Base-by-base conservation (phyloP, 441 rosid genomes). In the Raphanus hybrid region DNA sequence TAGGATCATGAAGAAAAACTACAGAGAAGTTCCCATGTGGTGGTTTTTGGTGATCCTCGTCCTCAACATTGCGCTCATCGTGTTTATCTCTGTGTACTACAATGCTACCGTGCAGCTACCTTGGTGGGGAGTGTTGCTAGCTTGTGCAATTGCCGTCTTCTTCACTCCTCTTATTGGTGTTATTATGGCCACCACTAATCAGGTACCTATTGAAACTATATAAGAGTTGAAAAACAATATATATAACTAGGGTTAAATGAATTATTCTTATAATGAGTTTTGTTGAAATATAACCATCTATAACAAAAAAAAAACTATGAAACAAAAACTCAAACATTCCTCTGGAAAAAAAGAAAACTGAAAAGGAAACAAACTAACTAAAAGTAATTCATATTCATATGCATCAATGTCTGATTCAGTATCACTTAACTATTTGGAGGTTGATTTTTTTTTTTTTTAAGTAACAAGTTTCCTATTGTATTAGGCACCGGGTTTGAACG, bases 111-210 rank as follows among this genome's bases (percentile, higher is more conserved):
- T 90, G 65, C 97, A 90, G 62, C 80, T 92, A 81, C 95, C 91
- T 11, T 90, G 96, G 96, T 92, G 97, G 97, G 97, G 93, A 14
- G 90, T 89, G 9, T 59, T 90, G 12, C 83, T 90, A 26, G 92
- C 94, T 80, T 92, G 94, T 73, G 86, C 74, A 27, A 86, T 92
- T 64, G 91, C 96, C 26, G 15, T 92, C 14, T 73, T 67, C 82
- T 92, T 85, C 85, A 90, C 92, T 66, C 92, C 91, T 39, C 88
- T 91, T 2, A 81, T 89, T 8, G 96, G 97, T 64, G 85, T 92
- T 39, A 89, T 92, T 62, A 55, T 23, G 6, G 94, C 97, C 16
- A 91, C 97, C 50, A 88, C 92, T 60, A 91, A 89, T 73, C 93
- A 89, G 83, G 96, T 71, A 45, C 91, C 93, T 58, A 58, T 12